phyloP scores from a whole-genome alignment of 225 moss, liverwort and hornwort genomes.

The Physcomitrellopsis africana region DNA sequence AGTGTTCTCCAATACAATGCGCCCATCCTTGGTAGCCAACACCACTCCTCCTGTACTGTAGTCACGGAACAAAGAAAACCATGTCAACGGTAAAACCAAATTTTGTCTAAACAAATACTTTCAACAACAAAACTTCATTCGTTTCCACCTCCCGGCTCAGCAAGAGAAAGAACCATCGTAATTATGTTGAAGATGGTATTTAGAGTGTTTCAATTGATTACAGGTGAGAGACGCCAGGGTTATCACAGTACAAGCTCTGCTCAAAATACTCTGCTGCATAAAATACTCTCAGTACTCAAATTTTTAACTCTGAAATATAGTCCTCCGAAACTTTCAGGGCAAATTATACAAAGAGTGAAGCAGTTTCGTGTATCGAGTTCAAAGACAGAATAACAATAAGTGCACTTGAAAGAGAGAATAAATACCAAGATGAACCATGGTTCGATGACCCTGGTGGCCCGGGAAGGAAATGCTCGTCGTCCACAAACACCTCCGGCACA shows the following conservation, averaged over 20 bases:
- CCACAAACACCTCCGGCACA: conserved; percentile 57
- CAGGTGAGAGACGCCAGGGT: too few species aligned
- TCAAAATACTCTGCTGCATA: too few species aligned
- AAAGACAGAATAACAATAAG: background rate
- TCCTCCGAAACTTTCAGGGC: too few species aligned
- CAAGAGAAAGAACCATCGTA: background rate
- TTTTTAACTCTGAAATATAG: too few species aligned
- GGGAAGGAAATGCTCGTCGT: conserved; percentile 68
- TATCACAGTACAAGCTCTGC: too few species aligned
- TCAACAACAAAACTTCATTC: conserved; percentile 2
- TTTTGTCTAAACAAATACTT: conserved; percentile 20
- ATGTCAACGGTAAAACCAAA: conserved; percentile 3
- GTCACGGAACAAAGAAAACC: background rate
- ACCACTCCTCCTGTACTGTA: conserved; percentile 66
- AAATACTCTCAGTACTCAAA: too few species aligned
- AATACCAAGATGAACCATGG: conserved; percentile 64
- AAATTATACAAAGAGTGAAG: too few species aligned
- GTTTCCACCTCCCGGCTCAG: background rate
- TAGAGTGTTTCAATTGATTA: background rate
- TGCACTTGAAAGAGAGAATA: conserved; percentile 5
- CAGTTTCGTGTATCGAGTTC: too few species aligned
- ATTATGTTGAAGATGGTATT: conserved; percentile 6
- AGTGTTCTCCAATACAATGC: conserved; percentile 72
- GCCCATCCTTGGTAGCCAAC: conserved; percentile 70
- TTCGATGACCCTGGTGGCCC: conserved; percentile 60